Percentiles rank a stretch among this genome's conserved stretches.
phyloP scores from a whole-genome alignment of 257 asterid species.

The Nemophila menziesii region DNA sequence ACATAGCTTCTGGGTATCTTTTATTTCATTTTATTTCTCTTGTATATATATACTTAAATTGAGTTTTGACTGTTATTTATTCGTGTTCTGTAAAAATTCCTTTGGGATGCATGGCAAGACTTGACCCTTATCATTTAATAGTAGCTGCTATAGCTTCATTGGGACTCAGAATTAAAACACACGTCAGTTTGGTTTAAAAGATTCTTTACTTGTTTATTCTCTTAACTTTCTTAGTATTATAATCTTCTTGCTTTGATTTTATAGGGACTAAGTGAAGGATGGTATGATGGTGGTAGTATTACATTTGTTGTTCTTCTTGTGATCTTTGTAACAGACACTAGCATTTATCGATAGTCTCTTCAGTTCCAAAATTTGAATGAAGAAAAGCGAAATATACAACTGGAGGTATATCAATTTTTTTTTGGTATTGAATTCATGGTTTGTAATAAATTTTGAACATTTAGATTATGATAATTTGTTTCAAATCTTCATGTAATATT shows the following conservation, averaged over 20 bases:
- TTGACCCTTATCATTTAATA: slow-evolving; percentile 77
- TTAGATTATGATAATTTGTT: no score
- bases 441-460: no score
- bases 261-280: slow-evolving; percentile 76
- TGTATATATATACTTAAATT: no score
- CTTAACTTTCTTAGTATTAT: slow-evolving; percentile 2
- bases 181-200: slow-evolving; percentile 45
- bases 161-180: slow-evolving; percentile 79
- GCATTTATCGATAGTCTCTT: no score
- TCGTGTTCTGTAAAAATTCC: slow-evolving; percentile 45
- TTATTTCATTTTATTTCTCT: slow-evolving; percentile 9
- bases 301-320: slow-evolving; percentile 88
- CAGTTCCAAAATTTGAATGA: no score
- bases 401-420: no score
- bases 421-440: no score
- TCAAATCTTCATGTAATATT: no score
- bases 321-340: slow-evolving; percentile 74
- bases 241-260: neutral
- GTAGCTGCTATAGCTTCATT: slow-evolving; percentile 75
- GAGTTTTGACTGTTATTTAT: slow-evolving; percentile 6
- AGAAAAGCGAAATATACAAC: no score
- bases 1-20: slow-evolving; percentile 57
- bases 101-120: slow-evolving; percentile 98
- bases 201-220: neutral
- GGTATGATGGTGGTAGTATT: slow-evolving; percentile 99